These are phyloP conservation scores for Macrolepiota fuliginosa DNA, from an alignment of 768 basidiomycete genomes.

Conservation along the genomic window DNA sequence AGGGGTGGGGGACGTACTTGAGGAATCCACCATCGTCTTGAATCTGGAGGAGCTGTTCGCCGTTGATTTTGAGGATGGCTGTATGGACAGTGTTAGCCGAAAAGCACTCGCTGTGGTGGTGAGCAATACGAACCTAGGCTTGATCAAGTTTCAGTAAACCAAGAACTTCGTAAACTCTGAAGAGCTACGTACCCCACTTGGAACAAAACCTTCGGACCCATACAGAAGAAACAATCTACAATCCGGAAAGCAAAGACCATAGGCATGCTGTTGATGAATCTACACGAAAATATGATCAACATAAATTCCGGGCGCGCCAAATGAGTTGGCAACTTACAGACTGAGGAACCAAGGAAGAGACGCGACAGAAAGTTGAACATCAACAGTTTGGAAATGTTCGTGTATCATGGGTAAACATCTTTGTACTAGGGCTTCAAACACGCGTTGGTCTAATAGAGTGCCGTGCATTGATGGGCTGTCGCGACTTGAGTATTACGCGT, in stretches of 20 bases:
- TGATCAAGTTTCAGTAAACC: neutral
- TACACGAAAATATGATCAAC: conserved; percentile 20
- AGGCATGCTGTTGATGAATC: conserved; percentile 92
- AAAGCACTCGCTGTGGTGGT: neutral
- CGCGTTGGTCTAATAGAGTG: conserved; percentile 95
- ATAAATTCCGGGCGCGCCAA: too few relatives aligned
- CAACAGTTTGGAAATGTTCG: conserved; percentile 86
- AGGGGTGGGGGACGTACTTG: conserved; percentile 52
- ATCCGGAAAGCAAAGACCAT: conserved; percentile 98
- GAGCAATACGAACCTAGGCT: neutral
- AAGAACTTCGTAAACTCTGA: conserved; percentile 51
- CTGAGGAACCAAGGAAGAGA: conserved; percentile 98
- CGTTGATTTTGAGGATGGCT: conserved; percentile 98
- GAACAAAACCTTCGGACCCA: conserved; percentile 98
- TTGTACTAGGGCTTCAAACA: conserved; percentile 92
- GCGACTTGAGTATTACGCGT: conserved; percentile 2
- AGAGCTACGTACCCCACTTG: conserved; percentile 82
- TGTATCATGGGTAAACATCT: conserved; percentile 90
- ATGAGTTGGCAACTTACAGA: conserved; percentile 54
- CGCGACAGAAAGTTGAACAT: conserved; percentile 96
- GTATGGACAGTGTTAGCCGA: conserved; percentile 14
- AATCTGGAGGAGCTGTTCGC: conserved; percentile 85
- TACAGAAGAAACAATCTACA: conserved; percentile 97
- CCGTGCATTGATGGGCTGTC: conserved; percentile 96
- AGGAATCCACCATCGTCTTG: conserved; percentile 98